A percentile compares a stretch with the other conserved stretches of the same genome.
These are phyloP conservation scores for Suhomyces wounanorum DNA, from an alignment of 1,139 yeast species.

Conservation along the genomic window DNA sequence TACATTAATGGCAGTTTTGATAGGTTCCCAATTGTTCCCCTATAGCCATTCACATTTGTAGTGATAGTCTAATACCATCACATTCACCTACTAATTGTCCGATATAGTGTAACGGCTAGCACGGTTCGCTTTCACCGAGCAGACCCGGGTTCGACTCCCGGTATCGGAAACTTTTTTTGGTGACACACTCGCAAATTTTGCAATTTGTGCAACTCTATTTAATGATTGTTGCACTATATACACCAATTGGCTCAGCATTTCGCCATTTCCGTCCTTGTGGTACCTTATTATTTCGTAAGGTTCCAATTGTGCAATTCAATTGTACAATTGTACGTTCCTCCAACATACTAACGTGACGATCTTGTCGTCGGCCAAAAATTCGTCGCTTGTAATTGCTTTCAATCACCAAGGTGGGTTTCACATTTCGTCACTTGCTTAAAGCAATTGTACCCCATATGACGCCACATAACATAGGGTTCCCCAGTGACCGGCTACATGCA, in stretches of 20 bases:
- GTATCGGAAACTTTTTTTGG: constrained; percentile 52
- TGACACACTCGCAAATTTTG: neutral
- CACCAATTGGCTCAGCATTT: neutral
- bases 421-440: neutral
- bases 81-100: constrained; percentile 32
- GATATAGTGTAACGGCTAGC: constrained; percentile 83
- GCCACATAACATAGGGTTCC: constrained; percentile 9
- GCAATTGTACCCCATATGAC: constrained; percentile 7
- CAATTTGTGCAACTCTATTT: too few species aligned
- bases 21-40: too few species aligned
- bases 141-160: constrained; percentile 85
- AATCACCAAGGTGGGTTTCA: neutral
- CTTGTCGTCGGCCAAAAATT: too few species aligned
- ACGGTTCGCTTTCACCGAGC: constrained; percentile 85
- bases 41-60: too few species aligned
- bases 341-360: too few species aligned
- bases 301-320: too few species aligned
- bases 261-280: too few species aligned
- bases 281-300: neutral
- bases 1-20: too few species aligned
- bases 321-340: too few species aligned
- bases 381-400: neutral
- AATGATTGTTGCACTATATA: too few species aligned
- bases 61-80: too few species aligned
- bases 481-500: constrained; percentile 1